Percentiles rank a stretch among this genome's conserved stretches.
Evolutionary conservation across 306 rosid species (phyloP).

Genomic region (Purshia tridentata): DNA sequence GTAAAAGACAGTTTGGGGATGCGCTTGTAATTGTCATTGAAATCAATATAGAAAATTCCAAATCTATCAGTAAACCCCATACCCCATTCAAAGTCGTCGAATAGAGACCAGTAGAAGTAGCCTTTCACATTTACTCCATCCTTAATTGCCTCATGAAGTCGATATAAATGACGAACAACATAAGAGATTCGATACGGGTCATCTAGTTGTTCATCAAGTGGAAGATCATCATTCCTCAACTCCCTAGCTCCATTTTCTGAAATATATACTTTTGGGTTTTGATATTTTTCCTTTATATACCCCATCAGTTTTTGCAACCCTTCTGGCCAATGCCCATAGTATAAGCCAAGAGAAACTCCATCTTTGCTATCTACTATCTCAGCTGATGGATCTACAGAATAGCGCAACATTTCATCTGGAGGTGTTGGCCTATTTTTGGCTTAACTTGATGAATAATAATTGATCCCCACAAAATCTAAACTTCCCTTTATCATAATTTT

Average conservation of each 20-base stretch:
- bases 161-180: conserved; percentile 12
- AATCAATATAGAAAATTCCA: neutral
- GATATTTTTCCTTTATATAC: conserved; percentile 17
- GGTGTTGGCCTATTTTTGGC: conserved; percentile 14
- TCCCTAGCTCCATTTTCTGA: conserved; percentile 31
- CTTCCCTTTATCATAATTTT: conserved; percentile 21
- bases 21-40: neutral
- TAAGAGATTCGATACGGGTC: neutral
- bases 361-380: conserved; percentile 7
- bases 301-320: conserved; percentile 30
- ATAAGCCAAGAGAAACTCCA: neutral
- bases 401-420: neutral
- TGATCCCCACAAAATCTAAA: conserved; percentile 31
- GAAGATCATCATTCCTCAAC: neutral
- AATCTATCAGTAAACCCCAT: neutral
- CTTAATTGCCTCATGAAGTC: conserved; percentile 10
- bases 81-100: conserved; percentile 18
- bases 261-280: conserved; percentile 28
- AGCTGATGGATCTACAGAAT: conserved; percentile 9
- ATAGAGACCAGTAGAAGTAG: conserved; percentile 4
- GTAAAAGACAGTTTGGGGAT: conserved; percentile 1
- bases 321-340: conserved; percentile 12
- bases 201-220: neutral
- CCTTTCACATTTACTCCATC: conserved; percentile 21
- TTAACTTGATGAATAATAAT: conserved; percentile 34